A percentile compares a stretch with the other conserved stretches of the same genome.
Evolutionary conservation across 2,329 filamentous ascomycete species (phyloP).

Genomic region (Aspergillus fumigatus): DNA sequence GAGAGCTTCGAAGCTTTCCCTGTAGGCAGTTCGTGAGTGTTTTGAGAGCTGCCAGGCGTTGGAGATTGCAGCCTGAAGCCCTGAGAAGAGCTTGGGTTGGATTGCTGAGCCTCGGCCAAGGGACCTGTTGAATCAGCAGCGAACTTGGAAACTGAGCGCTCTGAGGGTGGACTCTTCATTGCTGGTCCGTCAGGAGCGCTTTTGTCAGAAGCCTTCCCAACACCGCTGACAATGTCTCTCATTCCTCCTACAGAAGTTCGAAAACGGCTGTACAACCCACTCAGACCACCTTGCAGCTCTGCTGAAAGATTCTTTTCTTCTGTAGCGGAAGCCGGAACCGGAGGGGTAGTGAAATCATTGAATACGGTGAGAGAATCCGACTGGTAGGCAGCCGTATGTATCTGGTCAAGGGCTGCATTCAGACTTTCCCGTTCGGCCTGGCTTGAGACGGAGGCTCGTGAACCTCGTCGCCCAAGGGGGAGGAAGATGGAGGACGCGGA

Average conservation of each 20-base stretch:
- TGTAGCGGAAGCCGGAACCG: conserved; percentile 57
- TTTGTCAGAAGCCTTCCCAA: conserved; percentile 28
- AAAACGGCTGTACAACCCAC: conserved; percentile 81
- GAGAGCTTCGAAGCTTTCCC: conserved; percentile 36
- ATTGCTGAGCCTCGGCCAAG: conserved; percentile 20
- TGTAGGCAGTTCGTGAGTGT: conserved; percentile 23
- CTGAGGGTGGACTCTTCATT: conserved; percentile 24
- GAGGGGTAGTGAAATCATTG: conserved; percentile 71
- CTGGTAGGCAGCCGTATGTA: conserved; percentile 83
- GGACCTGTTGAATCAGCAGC: conserved; percentile 17
- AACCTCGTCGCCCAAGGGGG: conserved; percentile 44
- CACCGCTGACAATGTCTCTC: conserved; percentile 48
- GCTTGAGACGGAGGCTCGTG: conserved; percentile 47
- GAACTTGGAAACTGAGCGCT: conserved; percentile 24
- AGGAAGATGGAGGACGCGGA: conserved; percentile 43
- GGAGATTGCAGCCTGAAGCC: conserved; percentile 37
- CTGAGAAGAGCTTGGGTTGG: conserved; percentile 29
- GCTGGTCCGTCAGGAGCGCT: conserved; percentile 20
- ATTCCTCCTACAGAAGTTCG: conserved; percentile 73
- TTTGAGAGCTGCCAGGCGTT: conserved; percentile 26
- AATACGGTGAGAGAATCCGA: conserved; percentile 84
- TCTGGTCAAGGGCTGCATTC: conserved; percentile 74
- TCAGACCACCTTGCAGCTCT: conserved; percentile 80
- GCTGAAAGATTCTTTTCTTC: conserved; percentile 68
- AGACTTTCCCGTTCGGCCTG: conserved; percentile 69